Conservation (phyloP, 73 alveolate genomes). For the Stentor roeselii region DNA sequence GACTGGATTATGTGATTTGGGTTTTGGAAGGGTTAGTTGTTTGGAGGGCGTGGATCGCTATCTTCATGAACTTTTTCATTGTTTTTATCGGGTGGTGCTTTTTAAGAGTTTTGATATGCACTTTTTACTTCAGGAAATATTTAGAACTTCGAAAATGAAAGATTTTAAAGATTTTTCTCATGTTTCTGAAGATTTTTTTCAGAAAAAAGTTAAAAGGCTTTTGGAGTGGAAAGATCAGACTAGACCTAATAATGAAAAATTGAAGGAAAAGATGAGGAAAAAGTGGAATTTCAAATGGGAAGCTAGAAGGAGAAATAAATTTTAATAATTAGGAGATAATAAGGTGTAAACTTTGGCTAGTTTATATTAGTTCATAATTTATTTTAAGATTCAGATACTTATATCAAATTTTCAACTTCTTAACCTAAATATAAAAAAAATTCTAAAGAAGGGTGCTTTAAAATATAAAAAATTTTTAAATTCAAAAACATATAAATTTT, state of each 20-base stretch:
- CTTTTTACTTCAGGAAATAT: background rate
- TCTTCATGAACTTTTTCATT: background rate
- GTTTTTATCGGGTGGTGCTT: background rate
- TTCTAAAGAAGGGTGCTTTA: no score
- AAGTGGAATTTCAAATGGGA: slow-evolving; percentile 21
- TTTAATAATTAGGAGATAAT: no score
- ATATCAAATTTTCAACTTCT: no score
- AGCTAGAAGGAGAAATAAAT: no score
- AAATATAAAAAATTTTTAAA: no score
- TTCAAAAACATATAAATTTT: no score
- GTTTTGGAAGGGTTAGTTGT: background rate
- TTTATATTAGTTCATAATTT: no score
- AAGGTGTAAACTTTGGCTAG: no score
- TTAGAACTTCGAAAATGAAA: background rate
- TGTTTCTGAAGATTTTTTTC: background rate
- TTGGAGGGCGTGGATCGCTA: background rate
- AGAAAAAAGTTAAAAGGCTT: background rate
- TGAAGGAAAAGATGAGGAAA: background rate
- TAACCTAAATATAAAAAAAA: no score
- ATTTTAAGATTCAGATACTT: no score
- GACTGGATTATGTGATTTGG: no score
- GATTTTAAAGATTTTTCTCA: background rate
- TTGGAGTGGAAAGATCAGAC: background rate
- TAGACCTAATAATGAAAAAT: background rate
- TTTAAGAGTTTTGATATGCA: background rate